Conservation (phyloP, 2,329 filamentous ascomycete species). For the Fusarium staphyleae region DNA sequence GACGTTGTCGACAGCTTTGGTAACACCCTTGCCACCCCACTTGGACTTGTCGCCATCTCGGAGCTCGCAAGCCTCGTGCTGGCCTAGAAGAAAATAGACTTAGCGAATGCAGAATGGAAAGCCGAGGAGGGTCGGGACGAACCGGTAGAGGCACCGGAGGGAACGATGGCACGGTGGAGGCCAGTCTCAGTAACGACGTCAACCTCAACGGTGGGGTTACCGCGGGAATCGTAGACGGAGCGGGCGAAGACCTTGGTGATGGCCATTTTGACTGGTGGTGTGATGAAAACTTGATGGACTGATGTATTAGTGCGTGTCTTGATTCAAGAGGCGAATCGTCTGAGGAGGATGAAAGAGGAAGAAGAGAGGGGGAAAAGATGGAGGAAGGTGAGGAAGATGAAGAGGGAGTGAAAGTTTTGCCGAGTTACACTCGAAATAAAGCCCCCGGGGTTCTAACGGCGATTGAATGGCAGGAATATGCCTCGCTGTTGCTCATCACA, state of each 20-base stretch:
- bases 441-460: slow-evolving; percentile 26
- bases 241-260: slow-evolving; percentile 91
- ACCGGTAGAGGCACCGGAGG: slow-evolving; percentile 95
- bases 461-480: slow-evolving; percentile 36
- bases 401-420: slow-evolving; percentile 27
- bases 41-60: slow-evolving; percentile 88
- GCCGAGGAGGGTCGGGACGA: slow-evolving; percentile 49
- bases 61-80: slow-evolving; percentile 91
- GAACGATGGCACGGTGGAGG: slow-evolving; percentile 96
- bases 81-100: slow-evolving; percentile 61
- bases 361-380: slow-evolving; percentile 17
- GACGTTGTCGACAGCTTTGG: slow-evolving; percentile 86
- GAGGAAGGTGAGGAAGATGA: slow-evolving; percentile 6
- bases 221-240: slow-evolving; percentile 97
- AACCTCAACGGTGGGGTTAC: slow-evolving; percentile 98
- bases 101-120: slow-evolving; percentile 34
- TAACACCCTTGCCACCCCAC: slow-evolving; percentile 87
- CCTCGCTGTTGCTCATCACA: slow-evolving; percentile 41
- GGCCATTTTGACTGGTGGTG: slow-evolving; percentile 70
- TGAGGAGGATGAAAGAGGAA: slow-evolving; percentile 14
- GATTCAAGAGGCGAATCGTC: slow-evolving; percentile 14
- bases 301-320: slow-evolving; percentile 31
- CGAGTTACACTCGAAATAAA: slow-evolving; percentile 16
- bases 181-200: slow-evolving; percentile 96
- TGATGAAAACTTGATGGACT: slow-evolving; percentile 31